Percentiles rank a stretch among this genome's conserved stretches.
Evolutionary conservation across 1,284 basidiomycete genomes (phyloP).

Genomic region (Kwoniella shivajii): DNA sequence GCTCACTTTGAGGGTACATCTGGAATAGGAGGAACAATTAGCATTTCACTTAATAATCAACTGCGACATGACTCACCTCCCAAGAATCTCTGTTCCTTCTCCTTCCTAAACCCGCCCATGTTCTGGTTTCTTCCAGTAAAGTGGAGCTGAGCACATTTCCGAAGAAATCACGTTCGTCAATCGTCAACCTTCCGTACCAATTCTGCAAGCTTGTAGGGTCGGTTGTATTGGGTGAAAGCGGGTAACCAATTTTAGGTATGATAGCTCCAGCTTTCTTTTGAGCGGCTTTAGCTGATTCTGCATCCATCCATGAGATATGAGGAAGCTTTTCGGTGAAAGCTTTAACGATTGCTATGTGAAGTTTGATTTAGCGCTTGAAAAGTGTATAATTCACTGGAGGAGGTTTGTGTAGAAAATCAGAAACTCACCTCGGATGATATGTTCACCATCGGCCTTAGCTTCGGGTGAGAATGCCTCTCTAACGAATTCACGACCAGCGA

Average conservation of each 20-base stretch:
- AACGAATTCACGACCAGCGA: conserved; percentile 69
- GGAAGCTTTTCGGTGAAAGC: conserved; percentile 80
- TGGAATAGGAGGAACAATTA: conserved; percentile 54
- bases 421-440: conserved; percentile 73
- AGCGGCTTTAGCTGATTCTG: conserved; percentile 76
- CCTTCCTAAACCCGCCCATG: conserved; percentile 76
- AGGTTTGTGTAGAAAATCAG: background rate
- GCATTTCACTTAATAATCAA: background rate
- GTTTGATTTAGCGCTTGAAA: background rate
- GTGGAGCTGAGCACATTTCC: conserved; percentile 62
- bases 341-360: conserved; percentile 67
- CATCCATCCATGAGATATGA: conserved; percentile 88
- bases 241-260: conserved; percentile 64
- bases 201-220: conserved; percentile 67
- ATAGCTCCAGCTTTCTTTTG: conserved; percentile 67
- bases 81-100: conserved; percentile 73
- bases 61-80: conserved; percentile 67
- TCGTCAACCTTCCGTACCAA: conserved; percentile 74
- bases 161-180: conserved; percentile 74
- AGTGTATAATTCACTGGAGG: background rate
- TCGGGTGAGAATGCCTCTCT: conserved; percentile 81
- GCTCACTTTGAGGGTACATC: conserved; percentile 57
- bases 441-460: conserved; percentile 76
- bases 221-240: conserved; percentile 77
- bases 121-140: conserved; percentile 55